Evolutionary conservation across 1,284 basidiomycete genomes (phyloP).

Genomic region (Cryptococcus jaspeensis): DNA sequence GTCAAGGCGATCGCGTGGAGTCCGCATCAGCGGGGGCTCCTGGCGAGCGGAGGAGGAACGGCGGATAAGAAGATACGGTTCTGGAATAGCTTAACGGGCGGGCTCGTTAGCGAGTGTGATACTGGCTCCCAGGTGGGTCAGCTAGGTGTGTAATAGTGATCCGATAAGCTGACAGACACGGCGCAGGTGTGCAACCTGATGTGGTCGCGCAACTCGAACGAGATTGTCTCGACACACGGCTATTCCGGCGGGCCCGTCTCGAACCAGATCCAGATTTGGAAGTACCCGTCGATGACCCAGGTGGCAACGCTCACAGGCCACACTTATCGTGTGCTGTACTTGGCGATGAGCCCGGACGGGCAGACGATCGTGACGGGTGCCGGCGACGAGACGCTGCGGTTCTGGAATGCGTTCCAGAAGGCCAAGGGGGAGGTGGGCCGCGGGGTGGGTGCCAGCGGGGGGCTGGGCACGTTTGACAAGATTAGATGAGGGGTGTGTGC

Average conservation of each 20-base stretch:
- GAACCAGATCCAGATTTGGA: constrained; percentile 98
- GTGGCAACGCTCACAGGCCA: constrained; percentile 94
- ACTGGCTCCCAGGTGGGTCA: constrained; percentile 83
- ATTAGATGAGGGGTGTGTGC: constrained; percentile 23
- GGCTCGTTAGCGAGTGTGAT: constrained; percentile 78
- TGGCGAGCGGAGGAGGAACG: constrained; percentile 97
- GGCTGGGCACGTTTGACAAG: constrained; percentile 39
- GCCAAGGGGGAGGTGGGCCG: constrained; percentile 42
- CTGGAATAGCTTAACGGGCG: constrained; percentile 91
- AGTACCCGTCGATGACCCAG: constrained; percentile 88
- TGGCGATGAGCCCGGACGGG: constrained; percentile 95
- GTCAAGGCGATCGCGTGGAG: constrained; percentile 99
- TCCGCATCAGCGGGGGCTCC: constrained; percentile 84
- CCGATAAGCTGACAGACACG: neutral
- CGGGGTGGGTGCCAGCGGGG: constrained; percentile 16
- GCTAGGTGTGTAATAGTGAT: neutral
- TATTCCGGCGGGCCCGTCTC: constrained; percentile 91
- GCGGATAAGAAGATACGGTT: constrained; percentile 96
- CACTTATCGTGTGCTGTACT: constrained; percentile 88
- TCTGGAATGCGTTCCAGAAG: constrained; percentile 92
- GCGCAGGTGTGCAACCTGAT: constrained; percentile 90
- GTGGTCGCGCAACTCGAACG: constrained; percentile 94
- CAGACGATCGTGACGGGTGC: constrained; percentile 98
- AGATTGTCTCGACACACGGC: constrained; percentile 95
- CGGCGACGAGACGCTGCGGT: constrained; percentile 92